These are phyloP conservation scores for Tolypocladium ophioglossoides DNA, from an alignment of 2,329 filamentous ascomycete genomes.

Conservation along the genomic window DNA sequence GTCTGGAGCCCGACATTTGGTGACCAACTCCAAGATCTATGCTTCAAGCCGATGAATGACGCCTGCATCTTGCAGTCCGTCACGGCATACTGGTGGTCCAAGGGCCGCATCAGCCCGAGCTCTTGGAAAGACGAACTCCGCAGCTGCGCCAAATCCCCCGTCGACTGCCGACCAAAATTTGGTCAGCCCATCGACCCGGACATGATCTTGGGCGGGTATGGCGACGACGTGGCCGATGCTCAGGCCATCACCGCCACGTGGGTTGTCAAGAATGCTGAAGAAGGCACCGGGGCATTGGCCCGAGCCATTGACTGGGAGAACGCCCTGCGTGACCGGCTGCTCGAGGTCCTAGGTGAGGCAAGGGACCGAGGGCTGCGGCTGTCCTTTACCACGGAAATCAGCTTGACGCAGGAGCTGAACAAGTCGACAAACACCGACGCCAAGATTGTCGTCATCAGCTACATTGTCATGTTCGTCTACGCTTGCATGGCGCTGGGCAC, in stretches of 20 bases:
- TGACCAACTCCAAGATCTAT: slow-evolving; percentile 70
- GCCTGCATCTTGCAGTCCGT: slow-evolving; percentile 90
- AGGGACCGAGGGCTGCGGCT: slow-evolving; percentile 66
- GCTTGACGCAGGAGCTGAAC: slow-evolving; percentile 89
- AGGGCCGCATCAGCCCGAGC: slow-evolving; percentile 24
- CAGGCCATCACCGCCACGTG: slow-evolving; percentile 81
- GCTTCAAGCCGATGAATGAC: slow-evolving; percentile 84
- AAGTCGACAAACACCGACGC: slow-evolving; percentile 98
- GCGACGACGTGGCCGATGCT: slow-evolving; percentile 58
- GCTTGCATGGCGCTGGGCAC: slow-evolving; percentile 88
- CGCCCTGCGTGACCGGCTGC: slow-evolving; percentile 61
- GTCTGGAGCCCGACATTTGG: slow-evolving; percentile 61
- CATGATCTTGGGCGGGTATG: slow-evolving; percentile 76
- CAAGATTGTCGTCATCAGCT: slow-evolving; percentile 92
- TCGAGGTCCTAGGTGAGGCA: slow-evolving; percentile 75
- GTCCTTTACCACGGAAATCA: slow-evolving; percentile 93
- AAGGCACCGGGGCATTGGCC: slow-evolving; percentile 59
- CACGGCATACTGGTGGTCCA: slow-evolving; percentile 75
- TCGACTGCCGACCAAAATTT: slow-evolving; percentile 78
- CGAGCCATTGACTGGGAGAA: slow-evolving; percentile 85
- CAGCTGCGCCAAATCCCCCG: slow-evolving; percentile 68
- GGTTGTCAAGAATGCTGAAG: slow-evolving; percentile 81
- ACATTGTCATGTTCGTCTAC: slow-evolving; percentile 98
- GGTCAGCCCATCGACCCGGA: slow-evolving; percentile 79
- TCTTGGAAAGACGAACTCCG: slow-evolving; percentile 64